Evolutionary conservation across 768 basidiomycete genomes (phyloP).

Genomic region (Mycena maculata): DNA sequence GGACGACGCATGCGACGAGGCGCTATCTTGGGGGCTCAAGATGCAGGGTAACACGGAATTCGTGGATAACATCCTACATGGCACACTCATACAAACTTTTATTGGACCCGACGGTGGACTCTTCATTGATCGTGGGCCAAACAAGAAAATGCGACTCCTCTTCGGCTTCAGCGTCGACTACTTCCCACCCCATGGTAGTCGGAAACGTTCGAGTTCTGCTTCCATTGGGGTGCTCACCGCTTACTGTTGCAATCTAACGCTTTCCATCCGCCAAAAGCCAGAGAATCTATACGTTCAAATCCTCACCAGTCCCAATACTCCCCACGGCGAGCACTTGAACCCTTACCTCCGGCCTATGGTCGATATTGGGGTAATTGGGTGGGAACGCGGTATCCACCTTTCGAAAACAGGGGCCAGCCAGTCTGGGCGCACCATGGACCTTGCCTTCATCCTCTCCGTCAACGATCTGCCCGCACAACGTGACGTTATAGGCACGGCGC

Average conservation of each 20-base stretch:
- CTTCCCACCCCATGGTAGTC: slow-evolving; percentile 41
- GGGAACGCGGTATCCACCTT: slow-evolving; percentile 29
- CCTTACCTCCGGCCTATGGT: slow-evolving; percentile 41
- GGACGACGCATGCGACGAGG: slow-evolving; percentile 18
- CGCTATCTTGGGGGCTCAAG: neutral
- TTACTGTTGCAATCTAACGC: slow-evolving; percentile 42
- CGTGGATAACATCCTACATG: slow-evolving; percentile 1
- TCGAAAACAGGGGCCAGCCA: slow-evolving; percentile 20
- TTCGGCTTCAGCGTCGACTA: slow-evolving; percentile 41
- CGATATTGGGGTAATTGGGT: slow-evolving; percentile 35
- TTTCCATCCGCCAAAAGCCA: slow-evolving; percentile 37
- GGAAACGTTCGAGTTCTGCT: slow-evolving; percentile 20
- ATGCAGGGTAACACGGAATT: neutral
- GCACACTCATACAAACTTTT: slow-evolving; percentile 4
- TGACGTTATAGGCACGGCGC: slow-evolving; percentile 38
- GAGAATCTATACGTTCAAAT: slow-evolving; percentile 44
- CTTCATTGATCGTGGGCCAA: slow-evolving; percentile 30
- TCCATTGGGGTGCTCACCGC: slow-evolving; percentile 42
- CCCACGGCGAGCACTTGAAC: slow-evolving; percentile 37
- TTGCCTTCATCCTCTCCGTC: slow-evolving; percentile 28
- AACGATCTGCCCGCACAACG: slow-evolving; percentile 43
- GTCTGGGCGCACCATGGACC: neutral
- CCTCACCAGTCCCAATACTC: slow-evolving; percentile 40
- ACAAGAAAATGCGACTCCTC: slow-evolving; percentile 24
- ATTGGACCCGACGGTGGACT: slow-evolving; percentile 7